Evolutionary conservation across 1,284 basidiomycete species (phyloP), one percentile per base, ranked within the genome.

Genomic region (Cutaneotrichosporon sp.): DNA sequence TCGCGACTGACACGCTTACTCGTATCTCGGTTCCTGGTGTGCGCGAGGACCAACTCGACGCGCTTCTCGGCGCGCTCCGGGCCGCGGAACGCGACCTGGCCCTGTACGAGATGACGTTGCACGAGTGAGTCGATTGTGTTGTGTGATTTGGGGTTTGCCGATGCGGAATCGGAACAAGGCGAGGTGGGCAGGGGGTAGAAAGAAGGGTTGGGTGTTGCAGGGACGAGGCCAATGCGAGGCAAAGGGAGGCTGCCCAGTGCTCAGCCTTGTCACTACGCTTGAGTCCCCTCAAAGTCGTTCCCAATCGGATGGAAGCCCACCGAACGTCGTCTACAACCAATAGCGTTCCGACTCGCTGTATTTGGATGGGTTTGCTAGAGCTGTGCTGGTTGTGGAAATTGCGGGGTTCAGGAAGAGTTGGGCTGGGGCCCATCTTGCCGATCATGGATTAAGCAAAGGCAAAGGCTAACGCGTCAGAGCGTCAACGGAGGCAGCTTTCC

Each of bases 401-500:
- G 32, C 34, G 53, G 21, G 34, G 21, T 34, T 18, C 34, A 55
- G 32, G 53, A 32, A 32, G 18, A 31, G 30, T 9, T 13, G 53
- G 26, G 32, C 32, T 5, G 31, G 51, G 51, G 30, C 49, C 49
- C 22, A 30, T 5, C 6, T 18, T 51, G 22, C 49, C 30, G 49
- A 16, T 26, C 30, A 30, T 13, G 13, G 16, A 18, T 46, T 2
- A 18, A 13, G 34, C 34, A 13, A 13, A 49, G 47, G 8, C 8
- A 21, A 9, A n/a, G 16, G 46, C 55, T 56, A 47, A 49, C 34
- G 9, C 13, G 42, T n/a, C 52, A 75, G 73, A 62, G 69, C 71
- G 18, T 75, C 73, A 55, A 76, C 72, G 8, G 74, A 76, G 60
- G 71, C 72, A 11, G 74, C 72, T 7, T 76, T 76, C 67, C 62